Conservation (phyloP, 1,284 basidiomycete species). For the Acaromyces ingoldii region DNA sequence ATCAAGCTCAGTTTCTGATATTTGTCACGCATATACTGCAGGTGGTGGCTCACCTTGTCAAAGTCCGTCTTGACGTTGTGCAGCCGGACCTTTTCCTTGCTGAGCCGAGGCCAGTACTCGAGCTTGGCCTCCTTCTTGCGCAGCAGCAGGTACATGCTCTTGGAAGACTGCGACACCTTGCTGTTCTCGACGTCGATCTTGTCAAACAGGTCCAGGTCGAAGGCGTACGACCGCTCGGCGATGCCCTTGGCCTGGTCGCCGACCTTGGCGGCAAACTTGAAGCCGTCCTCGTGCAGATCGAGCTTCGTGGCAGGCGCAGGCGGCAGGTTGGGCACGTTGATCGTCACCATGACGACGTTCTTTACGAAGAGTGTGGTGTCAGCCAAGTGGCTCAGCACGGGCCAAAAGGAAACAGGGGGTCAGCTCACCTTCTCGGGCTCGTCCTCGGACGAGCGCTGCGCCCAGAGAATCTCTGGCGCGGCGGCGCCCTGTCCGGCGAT, state of each 20-base stretch:
- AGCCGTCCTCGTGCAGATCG: conserved; percentile 34
- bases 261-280: conserved; percentile 37
- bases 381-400: too few species aligned
- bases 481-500: conserved; percentile 9
- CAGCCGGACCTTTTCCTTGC: conserved; percentile 51
- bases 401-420: too few species aligned
- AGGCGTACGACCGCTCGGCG: conserved; percentile 38
- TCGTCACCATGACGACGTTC: conserved; percentile 49
- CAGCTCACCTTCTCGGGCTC: conserved; percentile 40
- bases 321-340: conserved; percentile 50
- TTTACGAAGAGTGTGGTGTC: conserved; percentile 1
- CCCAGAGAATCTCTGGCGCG: conserved; percentile 50
- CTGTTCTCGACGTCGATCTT: conserved; percentile 41
- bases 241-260: conserved; percentile 41
- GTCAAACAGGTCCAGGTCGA: conserved; percentile 48
- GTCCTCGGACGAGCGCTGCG: conserved; percentile 42
- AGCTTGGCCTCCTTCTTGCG: conserved; percentile 44
- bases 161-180: conserved; percentile 45
- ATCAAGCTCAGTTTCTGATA: too few species aligned
- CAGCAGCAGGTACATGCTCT: conserved; percentile 44
- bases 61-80: conserved; percentile 53
- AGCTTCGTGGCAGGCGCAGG: conserved; percentile 40
- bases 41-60: conserved; percentile 35
- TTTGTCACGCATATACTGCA: too few species aligned
- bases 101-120: conserved; percentile 51